phyloP scores from a whole-genome alignment of 305 asterid genomes.

The Fraxinus ornus region DNA sequence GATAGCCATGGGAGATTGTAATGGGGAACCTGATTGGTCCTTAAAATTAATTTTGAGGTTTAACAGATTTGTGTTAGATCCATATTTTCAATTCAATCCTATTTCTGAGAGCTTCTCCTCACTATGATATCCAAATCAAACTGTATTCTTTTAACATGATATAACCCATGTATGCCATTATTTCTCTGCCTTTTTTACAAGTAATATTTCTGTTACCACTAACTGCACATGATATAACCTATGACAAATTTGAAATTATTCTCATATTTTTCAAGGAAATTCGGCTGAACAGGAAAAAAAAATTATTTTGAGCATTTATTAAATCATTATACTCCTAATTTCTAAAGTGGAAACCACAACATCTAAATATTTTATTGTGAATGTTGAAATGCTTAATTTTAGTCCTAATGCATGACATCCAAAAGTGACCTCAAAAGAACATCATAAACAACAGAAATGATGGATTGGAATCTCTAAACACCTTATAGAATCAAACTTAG shows the following conservation, averaged over 20 bases:
- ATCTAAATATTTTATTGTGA: not conserved
- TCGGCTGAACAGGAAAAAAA: not conserved
- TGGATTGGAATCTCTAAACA: not conserved
- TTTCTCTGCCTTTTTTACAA: not conserved
- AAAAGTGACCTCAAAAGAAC: not conserved
- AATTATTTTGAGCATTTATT: not conserved
- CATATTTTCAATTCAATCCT: not conserved
- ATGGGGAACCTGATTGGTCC: not conserved
- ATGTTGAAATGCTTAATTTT: not conserved
- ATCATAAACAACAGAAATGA: not conserved
- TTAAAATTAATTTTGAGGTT: not conserved
- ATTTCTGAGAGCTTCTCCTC: not conserved
- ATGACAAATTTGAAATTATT: not conserved
- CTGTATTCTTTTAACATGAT: not conserved
- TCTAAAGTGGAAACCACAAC: not conserved
- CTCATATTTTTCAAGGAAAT: not conserved
- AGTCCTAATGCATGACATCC: not conserved
- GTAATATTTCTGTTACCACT: not conserved
- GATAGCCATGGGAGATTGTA: not conserved
- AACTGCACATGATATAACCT: not conserved
- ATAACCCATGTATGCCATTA: not conserved
- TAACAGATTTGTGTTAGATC: not conserved
- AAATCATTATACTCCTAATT: not conserved
- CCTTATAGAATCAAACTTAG: not conserved
- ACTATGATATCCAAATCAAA: slow-evolving; percentile 6